phyloP scores from a whole-genome alignment of 345 rosid species.

The Noccaea bulbosa region DNA sequence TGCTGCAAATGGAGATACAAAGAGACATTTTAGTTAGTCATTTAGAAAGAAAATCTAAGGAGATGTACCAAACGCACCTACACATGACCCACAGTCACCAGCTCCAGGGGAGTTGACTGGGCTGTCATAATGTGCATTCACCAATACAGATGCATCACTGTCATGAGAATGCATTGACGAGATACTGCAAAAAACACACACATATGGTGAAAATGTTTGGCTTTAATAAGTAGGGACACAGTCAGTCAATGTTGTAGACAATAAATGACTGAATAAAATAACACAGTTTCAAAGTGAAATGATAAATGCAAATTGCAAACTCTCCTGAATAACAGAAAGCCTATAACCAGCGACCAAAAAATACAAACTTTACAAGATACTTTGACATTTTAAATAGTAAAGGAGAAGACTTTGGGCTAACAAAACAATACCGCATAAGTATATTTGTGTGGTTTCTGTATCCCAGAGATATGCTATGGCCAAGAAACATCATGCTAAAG shows the following conservation, averaged over 20 bases:
- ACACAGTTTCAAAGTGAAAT: neutral
- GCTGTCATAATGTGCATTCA: conserved; percentile 96
- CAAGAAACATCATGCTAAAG: conserved; percentile 89
- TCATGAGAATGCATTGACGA: conserved; percentile 70
- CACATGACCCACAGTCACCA: conserved; percentile 96
- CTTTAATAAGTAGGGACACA: conserved; percentile 37
- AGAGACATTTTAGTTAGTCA: conserved; percentile 22
- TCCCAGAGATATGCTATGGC: conserved; percentile 78
- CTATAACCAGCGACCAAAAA: neutral
- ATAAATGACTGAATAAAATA: conserved; percentile 22
- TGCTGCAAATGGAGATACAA: conserved; percentile 57
- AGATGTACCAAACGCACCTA: conserved; percentile 59
- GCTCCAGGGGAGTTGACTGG: conserved; percentile 96
- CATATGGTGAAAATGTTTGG: neutral
- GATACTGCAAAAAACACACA: conserved; percentile 54
- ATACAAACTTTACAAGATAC: conserved; percentile 6
- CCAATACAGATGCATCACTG: conserved; percentile 72
- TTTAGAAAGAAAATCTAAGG: conserved; percentile 5
- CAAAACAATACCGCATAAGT: conserved; percentile 65
- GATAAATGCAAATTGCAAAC: neutral
- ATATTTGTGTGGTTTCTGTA: conserved; percentile 94
- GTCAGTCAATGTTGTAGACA: conserved; percentile 11
- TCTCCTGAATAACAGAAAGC: conserved; percentile 5
- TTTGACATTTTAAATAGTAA: neutral
- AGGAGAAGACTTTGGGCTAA: neutral